Evolutionary conservation across 805 yeast genomes (phyloP).

Genomic region (Starmerella roubikii): DNA sequence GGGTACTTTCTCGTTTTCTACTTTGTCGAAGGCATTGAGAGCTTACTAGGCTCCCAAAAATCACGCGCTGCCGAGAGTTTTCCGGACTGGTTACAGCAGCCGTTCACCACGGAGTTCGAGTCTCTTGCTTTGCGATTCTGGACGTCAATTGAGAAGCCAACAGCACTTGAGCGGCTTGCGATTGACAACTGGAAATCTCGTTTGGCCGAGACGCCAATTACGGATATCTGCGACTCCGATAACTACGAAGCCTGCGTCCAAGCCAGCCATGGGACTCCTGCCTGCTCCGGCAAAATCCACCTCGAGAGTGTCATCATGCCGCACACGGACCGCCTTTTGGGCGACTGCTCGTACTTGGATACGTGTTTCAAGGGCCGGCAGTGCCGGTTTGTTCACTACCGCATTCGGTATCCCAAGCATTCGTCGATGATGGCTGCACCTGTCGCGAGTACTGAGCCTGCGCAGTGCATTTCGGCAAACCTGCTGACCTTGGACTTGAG

Average conservation of each 20-base stretch:
- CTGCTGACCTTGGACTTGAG: conserved; percentile 57
- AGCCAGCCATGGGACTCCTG: not conserved
- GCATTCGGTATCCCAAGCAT: conserved; percentile 18
- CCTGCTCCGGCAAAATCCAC: conserved; percentile 21
- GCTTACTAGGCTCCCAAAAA: no score
- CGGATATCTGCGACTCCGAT: conserved; percentile 6
- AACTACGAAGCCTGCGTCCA: conserved; percentile 2
- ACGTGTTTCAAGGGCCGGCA: conserved; percentile 77
- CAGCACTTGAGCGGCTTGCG: not conserved
- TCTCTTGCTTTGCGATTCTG: no score
- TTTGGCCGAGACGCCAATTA: not conserved
- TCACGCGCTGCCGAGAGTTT: no score
- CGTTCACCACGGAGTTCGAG: no score
- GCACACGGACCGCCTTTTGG: conserved; percentile 57
- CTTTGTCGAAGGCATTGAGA: not conserved
- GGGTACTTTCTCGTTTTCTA: conserved; percentile 10
- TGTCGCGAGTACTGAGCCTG: not conserved
- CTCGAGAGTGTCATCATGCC: conserved; percentile 25
- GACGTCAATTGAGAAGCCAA: not conserved
- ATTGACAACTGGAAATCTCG: not conserved
- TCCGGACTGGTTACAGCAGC: no score
- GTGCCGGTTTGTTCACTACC: conserved; percentile 73
- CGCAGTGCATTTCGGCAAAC: conserved; percentile 85
- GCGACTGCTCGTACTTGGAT: conserved; percentile 88
- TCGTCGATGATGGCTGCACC: not conserved